phyloP scores from a whole-genome alignment of 257 asterid species.

The Capsicum baccatum region DNA sequence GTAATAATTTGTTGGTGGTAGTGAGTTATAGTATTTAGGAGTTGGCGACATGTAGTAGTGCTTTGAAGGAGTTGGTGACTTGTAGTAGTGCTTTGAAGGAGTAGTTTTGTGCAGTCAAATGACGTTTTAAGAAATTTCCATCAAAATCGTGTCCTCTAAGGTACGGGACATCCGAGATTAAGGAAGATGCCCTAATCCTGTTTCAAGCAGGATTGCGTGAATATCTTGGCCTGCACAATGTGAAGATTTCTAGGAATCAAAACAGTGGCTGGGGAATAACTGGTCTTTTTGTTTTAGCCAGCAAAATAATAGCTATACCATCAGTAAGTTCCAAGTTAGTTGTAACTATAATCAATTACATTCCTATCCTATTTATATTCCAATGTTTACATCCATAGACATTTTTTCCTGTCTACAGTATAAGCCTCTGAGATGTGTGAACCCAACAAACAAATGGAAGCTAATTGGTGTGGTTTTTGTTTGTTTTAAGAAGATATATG shows the following conservation, averaged over 20 bases:
- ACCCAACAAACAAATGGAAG: neutral
- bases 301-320: slow-evolving; percentile 77
- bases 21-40: too few relatives aligned
- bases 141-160: slow-evolving; percentile 90
- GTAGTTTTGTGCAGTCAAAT: slow-evolving; percentile 47
- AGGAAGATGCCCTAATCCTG: slow-evolving; percentile 81
- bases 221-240: slow-evolving; percentile 60
- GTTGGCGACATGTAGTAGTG: too few relatives aligned
- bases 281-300: slow-evolving; percentile 86
- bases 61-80: too few relatives aligned
- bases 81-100: too few relatives aligned
- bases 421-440: slow-evolving; percentile 13
- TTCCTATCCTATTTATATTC: neutral
- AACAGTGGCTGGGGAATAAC: slow-evolving; percentile 81
- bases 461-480: neutral
- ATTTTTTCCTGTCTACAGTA: neutral
- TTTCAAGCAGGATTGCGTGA: slow-evolving; percentile 89
- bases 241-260: slow-evolving; percentile 48
- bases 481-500: neutral
- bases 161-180: slow-evolving; percentile 78
- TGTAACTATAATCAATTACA: neutral
- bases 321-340: slow-evolving; percentile 28
- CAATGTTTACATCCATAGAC: neutral
- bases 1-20: too few relatives aligned
- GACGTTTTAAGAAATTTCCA: slow-evolving; percentile 75